Base-by-base conservation (phyloP, 768 basidiomycete species). In the Russula olivacea region DNA sequence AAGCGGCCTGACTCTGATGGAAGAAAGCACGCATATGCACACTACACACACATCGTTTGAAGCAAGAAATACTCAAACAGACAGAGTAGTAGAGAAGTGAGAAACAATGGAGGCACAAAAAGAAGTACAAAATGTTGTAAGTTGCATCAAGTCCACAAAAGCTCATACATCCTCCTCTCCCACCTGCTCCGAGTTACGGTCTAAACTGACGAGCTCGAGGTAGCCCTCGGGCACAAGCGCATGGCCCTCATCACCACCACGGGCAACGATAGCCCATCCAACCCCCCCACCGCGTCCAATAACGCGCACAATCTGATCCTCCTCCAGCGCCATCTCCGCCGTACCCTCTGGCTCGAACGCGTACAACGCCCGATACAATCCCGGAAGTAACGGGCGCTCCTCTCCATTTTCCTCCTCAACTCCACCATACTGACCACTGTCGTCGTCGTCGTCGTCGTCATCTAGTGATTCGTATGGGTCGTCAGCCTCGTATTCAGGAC, bases 211-310 rank as follows among this genome's bases (percentile, higher is more conserved):
- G 17, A 77, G 72, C 71, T 88, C 87, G 67, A 91, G 69, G 75
- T 91, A 91, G 63, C 87, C 84, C 74, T 90, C 89, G 0, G 89
- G 89, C 8, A 91, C 89, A 36, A 91, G 79, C 8, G 87, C 88
- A 73, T 89, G 87, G 6, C 73, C 69, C 15, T 72, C 73, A n/a
- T 69, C 72, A 52, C 74, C 78, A 40, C 72, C 75, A 32, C 69
- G 80, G 63, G 83, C 78, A 1, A 84, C 89, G 10, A 91, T 84
- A 0, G 87, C 89, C 90, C 89, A 91, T 0, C 89, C 89, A 2
- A 87, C 85, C 0, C 88, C 88, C 0, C 89, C 89, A 4, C 89
- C 88, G 53, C 88, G 70, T 11, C 89, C 89, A 3, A 91, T 73
- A 30, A 91, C 88, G 2, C 78, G 77, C 15, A 93, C 85, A 52